Conservation (phyloP, 2,329 filamentous ascomycete species). For the Penicillium sp. region DNA sequence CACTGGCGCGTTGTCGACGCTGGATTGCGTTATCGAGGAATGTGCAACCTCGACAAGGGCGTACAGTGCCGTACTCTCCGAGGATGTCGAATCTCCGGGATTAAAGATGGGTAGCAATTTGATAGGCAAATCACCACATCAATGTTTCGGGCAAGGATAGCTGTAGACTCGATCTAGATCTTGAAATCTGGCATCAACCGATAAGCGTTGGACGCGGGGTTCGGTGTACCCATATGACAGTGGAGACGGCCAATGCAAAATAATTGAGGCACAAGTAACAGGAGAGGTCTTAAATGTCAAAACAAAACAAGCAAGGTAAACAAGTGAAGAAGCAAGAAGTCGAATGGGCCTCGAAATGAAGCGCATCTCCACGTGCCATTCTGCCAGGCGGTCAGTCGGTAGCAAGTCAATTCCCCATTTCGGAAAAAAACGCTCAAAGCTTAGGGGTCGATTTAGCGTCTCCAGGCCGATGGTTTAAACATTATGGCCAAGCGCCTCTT, state of each 20-base stretch:
- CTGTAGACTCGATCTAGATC: slow-evolving; percentile 1
- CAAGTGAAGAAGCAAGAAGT: not conserved
- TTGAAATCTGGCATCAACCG: slow-evolving; percentile 14
- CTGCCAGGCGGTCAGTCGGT: slow-evolving; percentile 20
- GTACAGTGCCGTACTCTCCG: not conserved
- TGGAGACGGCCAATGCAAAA: not conserved
- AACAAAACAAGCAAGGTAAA: not conserved
- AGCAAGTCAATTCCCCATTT: slow-evolving; percentile 5
- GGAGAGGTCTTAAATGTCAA: not conserved
- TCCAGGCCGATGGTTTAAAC: slow-evolving; percentile 30
- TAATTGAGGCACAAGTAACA: not conserved
- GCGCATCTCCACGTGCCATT: slow-evolving; percentile 12
- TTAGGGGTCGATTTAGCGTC: slow-evolving; percentile 9
- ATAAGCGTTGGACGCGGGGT: not conserved
- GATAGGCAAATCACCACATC: not conserved
- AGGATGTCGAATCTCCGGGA: not conserved
- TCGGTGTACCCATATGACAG: too few species aligned
- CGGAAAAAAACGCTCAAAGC: slow-evolving; percentile 17
- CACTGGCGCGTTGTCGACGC: not conserved
- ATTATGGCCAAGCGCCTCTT: slow-evolving; percentile 40
- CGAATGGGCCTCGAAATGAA: not conserved
- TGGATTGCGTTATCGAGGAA: not conserved
- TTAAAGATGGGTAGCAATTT: not conserved
- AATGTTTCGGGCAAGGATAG: not conserved
- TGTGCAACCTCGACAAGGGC: not conserved